These are phyloP conservation scores for Gloeostereum incarnatum DNA, from an alignment of 768 basidiomycete species.

Conservation along the genomic window DNA sequence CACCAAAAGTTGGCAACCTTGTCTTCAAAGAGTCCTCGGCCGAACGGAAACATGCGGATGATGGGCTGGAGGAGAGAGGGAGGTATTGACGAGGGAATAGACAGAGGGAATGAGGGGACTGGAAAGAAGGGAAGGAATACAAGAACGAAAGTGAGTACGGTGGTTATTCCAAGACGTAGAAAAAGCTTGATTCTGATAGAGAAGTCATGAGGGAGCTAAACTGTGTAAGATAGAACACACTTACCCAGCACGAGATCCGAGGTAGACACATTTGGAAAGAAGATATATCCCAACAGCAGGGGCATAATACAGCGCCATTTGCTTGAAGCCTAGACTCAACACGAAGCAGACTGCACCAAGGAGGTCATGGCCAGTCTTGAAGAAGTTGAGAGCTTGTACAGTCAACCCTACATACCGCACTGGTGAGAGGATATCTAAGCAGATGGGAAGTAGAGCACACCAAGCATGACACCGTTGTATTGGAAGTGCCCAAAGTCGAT, in stretches of 20 bases:
- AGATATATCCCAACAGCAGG: constrained; percentile 90
- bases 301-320: constrained; percentile 93
- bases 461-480: constrained; percentile 93
- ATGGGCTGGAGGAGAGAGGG: constrained; percentile 52
- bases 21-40: constrained; percentile 87
- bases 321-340: constrained; percentile 85
- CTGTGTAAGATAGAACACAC: constrained; percentile 11
- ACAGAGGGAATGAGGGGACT: constrained; percentile 31
- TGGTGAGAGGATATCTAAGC: background rate
- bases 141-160: constrained; percentile 50
- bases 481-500: constrained; percentile 95
- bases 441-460: constrained; percentile 24
- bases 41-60: constrained; percentile 84
- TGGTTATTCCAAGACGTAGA: constrained; percentile 53
- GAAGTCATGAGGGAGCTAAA: background rate
- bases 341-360: constrained; percentile 76
- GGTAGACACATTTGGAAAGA: constrained; percentile 79
- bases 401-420: constrained; percentile 60
- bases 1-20: constrained; percentile 99
- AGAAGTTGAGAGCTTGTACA: constrained; percentile 58
- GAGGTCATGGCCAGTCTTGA: constrained; percentile 61
- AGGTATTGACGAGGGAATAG: background rate
- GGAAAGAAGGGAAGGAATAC: constrained; percentile 79
- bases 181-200: constrained; percentile 40
- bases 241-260: constrained; percentile 67